Percentiles rank a stretch among this genome's conserved stretches.
Evolutionary conservation across 441 rosid species (phyloP).

Genomic region (Adansonia madagascariensis): DNA sequence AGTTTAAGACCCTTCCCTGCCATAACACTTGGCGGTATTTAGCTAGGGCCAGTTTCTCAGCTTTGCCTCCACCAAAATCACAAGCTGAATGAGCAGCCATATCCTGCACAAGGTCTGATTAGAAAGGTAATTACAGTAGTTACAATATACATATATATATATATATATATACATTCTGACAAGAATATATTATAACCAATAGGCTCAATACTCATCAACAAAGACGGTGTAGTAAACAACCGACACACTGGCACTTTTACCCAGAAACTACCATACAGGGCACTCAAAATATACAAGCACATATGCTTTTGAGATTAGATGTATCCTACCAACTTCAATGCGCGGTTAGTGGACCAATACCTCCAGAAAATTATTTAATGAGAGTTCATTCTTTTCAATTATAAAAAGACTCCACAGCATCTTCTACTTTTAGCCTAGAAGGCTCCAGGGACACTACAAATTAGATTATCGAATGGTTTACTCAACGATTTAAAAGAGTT

Average conservation of each 20-base stretch:
- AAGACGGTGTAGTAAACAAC: neutral
- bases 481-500: slow-evolving; percentile 18
- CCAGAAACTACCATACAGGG: neutral
- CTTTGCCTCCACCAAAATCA: slow-evolving; percentile 78
- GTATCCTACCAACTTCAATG: slow-evolving; percentile 8
- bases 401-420: neutral
- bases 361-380: neutral
- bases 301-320: neutral
- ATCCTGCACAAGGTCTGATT: slow-evolving; percentile 48
- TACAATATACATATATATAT: neutral
- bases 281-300: neutral
- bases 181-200: neutral
- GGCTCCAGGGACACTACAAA: slow-evolving; percentile 9
- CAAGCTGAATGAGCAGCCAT: slow-evolving; percentile 90
- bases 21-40: slow-evolving; percentile 69
- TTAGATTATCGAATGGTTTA: neutral
- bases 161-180: neutral
- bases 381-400: neutral
- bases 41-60: slow-evolving; percentile 63
- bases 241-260: neutral
- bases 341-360: neutral
- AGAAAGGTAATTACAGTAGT: neutral
- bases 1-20: slow-evolving; percentile 78
- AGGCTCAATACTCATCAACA: neutral
- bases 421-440: slow-evolving; percentile 18